Base-by-base conservation (phyloP, 2,329 filamentous ascomycete genomes). In the Chaetomiaceae sp. region DNA sequence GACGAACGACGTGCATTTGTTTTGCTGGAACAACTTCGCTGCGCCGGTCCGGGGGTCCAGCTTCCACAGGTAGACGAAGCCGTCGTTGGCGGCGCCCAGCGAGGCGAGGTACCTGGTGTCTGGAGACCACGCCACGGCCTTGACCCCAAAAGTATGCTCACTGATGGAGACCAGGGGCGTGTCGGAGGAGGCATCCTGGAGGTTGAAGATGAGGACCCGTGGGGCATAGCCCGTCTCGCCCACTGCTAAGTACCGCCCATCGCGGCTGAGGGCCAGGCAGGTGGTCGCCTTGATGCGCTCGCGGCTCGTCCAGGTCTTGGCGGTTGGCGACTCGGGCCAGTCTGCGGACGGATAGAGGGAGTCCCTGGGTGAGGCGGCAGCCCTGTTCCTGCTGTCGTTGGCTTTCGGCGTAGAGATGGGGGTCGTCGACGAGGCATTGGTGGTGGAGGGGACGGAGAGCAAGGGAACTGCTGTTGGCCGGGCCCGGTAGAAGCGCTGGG, bases 181-280 rank as follows among this genome's bases (percentile, higher is more conserved):
- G 64, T 97, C 91, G 3, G 85, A 87, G 1, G 89, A 88, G 33
- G 80, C 80, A 64, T 95, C 91, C 63, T 88, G 82, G 5, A 94
- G 84, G 29, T 84, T 90, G 71, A 96, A 99, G 51, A 99, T 85
- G 53, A 97, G 77, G 20, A 99, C 90, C 49, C 94, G 82, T 6
- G 94, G 94, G 49, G 87, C 88, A 70, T 97, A 96, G 20, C 94
- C 94, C 3, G 91, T 95, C 80, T 99, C 94, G 64, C 94, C 94
- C 3, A 97, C 88, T 8, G 92, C 94, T 48, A 99, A 76, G 66
- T 88, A 95, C 63, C 83, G 87, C 29, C 89, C 91, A 71, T 96
- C 91, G 1, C 85, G 83, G 66, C 91, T 96, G 60, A 99, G 79
- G 20, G 90, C 87, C 23, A 99, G 81, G 65, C 91, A 95, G 5